A percentile compares a stretch with the other conserved stretches of the same genome.
Conservation (phyloP, 345 rosid species). For the Pugionium dolabratum region DNA sequence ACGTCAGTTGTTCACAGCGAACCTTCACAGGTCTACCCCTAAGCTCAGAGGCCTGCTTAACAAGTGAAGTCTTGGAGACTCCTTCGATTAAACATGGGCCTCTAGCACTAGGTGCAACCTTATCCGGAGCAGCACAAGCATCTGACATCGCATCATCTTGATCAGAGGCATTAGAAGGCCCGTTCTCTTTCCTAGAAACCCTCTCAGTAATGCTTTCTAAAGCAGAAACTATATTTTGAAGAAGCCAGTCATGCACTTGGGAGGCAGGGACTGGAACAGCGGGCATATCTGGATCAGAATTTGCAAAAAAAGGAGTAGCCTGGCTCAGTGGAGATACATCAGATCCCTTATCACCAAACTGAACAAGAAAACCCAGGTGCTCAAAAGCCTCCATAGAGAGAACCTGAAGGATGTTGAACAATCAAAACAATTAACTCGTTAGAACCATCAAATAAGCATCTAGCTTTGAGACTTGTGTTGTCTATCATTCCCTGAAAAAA, state of each 20-base stretch:
- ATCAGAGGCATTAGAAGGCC: slow-evolving; percentile 67
- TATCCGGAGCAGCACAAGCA: slow-evolving; percentile 69
- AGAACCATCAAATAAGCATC: slow-evolving; percentile 15
- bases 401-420: slow-evolving; percentile 55
- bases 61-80: slow-evolving; percentile 80
- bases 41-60: slow-evolving; percentile 86
- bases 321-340: slow-evolving; percentile 81
- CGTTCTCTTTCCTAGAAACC: slow-evolving; percentile 84
- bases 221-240: slow-evolving; percentile 73
- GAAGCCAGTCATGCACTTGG: slow-evolving; percentile 92
- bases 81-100: slow-evolving; percentile 88
- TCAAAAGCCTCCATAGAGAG: slow-evolving; percentile 88
- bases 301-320: slow-evolving; percentile 94
- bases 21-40: slow-evolving; percentile 96
- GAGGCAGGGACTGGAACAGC: slow-evolving; percentile 88
- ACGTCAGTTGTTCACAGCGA: slow-evolving; percentile 24
- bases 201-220: slow-evolving; percentile 81
- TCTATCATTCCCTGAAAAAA: background rate
- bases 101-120: slow-evolving; percentile 61
- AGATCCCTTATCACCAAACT: slow-evolving; percentile 85
- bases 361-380: slow-evolving; percentile 94
- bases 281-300: slow-evolving; percentile 99
- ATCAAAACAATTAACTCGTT: slow-evolving; percentile 30
- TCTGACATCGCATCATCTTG: slow-evolving; percentile 94
- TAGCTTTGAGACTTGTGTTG: slow-evolving; percentile 8